phyloP scores from a whole-genome alignment of 495 filamentous ascomycete genomes.

The Aspergillus nanangensis region DNA sequence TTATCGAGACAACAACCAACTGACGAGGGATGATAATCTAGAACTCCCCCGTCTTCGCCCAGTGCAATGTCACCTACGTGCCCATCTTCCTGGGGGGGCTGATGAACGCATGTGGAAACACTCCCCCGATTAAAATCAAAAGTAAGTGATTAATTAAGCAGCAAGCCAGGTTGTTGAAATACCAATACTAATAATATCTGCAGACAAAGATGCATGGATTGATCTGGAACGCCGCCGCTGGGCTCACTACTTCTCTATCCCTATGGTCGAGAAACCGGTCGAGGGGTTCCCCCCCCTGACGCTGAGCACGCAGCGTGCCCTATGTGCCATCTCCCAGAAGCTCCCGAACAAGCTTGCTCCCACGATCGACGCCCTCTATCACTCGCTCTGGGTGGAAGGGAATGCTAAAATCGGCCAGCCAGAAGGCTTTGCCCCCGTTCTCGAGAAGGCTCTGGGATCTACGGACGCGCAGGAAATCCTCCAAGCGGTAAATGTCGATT shows the following conservation, averaged over 20 bases:
- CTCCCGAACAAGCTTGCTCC: constrained; percentile 38
- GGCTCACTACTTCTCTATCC: constrained; percentile 54
- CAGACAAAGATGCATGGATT: constrained; percentile 69
- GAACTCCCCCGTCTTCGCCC: constrained; percentile 58
- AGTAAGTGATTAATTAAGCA: constrained; percentile 38
- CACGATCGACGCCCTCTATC: constrained; percentile 47
- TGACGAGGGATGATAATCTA: constrained; percentile 30
- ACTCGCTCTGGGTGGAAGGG: constrained; percentile 55
- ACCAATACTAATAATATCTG: too few relatives aligned
- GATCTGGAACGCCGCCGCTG: constrained; percentile 56
- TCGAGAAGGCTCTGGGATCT: constrained; percentile 49
- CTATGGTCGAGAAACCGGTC: constrained; percentile 46
- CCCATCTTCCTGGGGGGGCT: constrained; percentile 68
- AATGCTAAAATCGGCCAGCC: constrained; percentile 42
- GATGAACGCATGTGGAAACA: constrained; percentile 62
- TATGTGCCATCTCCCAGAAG: constrained; percentile 33
- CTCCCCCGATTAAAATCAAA: constrained; percentile 60
- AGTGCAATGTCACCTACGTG: constrained; percentile 57
- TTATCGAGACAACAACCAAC: neutral
- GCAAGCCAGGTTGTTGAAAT: neutral
- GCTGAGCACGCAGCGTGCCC: constrained; percentile 44
- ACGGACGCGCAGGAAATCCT: constrained; percentile 37
- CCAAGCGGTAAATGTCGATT: constrained; percentile 20
- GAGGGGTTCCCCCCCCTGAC: constrained; percentile 58
- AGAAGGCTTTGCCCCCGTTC: constrained; percentile 40